Evolutionary conservation across 805 yeast species (phyloP), one percentile per base, ranked within the genome.

Genomic region (Metschnikowia reukaufii): DNA sequence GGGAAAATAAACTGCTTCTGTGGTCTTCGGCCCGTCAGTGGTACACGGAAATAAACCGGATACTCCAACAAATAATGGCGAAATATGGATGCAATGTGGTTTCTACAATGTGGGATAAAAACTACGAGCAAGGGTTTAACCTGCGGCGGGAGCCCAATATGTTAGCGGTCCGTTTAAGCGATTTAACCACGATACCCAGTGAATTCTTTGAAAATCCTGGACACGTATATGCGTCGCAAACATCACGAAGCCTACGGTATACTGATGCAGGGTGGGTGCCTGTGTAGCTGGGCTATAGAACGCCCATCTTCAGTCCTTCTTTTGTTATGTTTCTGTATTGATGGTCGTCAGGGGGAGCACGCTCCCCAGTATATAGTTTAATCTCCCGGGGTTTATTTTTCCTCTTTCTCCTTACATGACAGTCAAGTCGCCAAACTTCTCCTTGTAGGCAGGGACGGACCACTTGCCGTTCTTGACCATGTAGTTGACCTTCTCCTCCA

Each of bases 401-500:
- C 31, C 21, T 32, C 17, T 18, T 12, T 12, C 21, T 19, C 18
- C 32, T 69, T 74, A 80, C 97, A 92, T 94, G 70, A 90, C 89
- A 64, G 92, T 89, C 75, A 92, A 82, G 70, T 87, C 88, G 73
- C 98, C 98, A 72, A 94, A 94, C 84, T 91, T 94, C 76, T 94
- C 98, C 76, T 87, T 84, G 84, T 94, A 94, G 63, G 97, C 96
- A 63, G 98, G 98, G 61, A 91, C 96, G 66, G 88, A 88, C 95
- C 96, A 91, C 79, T 87, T 87, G 74, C 97, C 96, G 80, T 91
- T 85, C 81, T 85, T 82, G 63, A 94, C 90, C 94, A 92, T 85
- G 76, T 89, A 89, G 64, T 77, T 80, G 60, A 91, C 96, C 86
- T 94, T 94, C 61, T 88, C 91, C 67, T 92, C 96, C 69, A 94